Conservation (phyloP, 106 monocot genomes). For the Dioscorea dumetorum region DNA sequence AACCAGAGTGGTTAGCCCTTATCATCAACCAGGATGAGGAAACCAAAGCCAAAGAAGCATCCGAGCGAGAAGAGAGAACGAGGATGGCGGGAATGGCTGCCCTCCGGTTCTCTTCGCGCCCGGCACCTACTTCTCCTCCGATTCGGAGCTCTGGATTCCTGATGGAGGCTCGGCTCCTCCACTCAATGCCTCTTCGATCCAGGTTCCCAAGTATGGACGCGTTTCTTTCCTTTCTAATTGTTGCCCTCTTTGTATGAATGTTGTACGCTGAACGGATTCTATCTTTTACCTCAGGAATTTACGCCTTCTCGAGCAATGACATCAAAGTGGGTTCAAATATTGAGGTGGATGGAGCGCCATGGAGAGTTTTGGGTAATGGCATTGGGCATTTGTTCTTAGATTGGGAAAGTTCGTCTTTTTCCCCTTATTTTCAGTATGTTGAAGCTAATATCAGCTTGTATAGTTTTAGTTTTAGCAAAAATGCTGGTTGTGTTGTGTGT, state of each 20-base stretch:
- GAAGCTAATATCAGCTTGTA: no score
- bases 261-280: neutral
- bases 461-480: no score
- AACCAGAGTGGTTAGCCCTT: no score
- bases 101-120: conserved; percentile 24
- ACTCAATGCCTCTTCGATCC: conserved; percentile 25
- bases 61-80: neutral
- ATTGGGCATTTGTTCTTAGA: no score
- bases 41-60: neutral
- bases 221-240: no score
- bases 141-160: conserved; percentile 3
- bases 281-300: conserved; percentile 45
- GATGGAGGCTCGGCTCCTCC: conserved; percentile 10
- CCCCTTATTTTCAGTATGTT: no score
- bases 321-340: conserved; percentile 84
- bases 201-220: conserved; percentile 36
- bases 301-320: conserved; percentile 86
- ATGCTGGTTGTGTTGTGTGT: no score
- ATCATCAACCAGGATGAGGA: no score
- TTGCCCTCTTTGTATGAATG: neutral
- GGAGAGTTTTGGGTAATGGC: conserved; percentile 72
- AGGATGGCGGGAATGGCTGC: conserved; percentile 38
- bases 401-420: no score
- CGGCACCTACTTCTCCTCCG: neutral
- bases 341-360: conserved; percentile 92